These are phyloP conservation scores for Aspergillus fumigatiaffinis DNA, from an alignment of 2,329 filamentous ascomycete genomes.

Conservation along the genomic window DNA sequence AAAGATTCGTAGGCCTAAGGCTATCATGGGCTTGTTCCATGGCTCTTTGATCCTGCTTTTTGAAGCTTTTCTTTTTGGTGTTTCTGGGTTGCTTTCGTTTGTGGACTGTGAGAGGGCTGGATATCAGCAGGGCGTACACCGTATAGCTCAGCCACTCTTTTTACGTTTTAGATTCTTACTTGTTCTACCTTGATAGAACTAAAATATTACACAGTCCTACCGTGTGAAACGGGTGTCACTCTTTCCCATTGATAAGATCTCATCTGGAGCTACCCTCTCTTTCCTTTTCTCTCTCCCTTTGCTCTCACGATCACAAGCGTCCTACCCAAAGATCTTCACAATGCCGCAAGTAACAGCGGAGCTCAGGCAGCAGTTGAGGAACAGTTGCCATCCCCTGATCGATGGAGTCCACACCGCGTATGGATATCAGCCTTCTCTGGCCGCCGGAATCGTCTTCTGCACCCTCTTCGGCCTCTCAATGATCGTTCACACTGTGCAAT, in stretches of 20 bases:
- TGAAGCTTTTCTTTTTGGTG: background rate
- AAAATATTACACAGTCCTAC: background rate
- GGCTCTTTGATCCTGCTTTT: background rate
- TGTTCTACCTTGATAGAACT: background rate
- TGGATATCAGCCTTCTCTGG: constrained; percentile 32
- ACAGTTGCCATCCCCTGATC: constrained; percentile 25
- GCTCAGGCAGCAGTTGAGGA: constrained; percentile 8
- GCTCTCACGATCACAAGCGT: background rate
- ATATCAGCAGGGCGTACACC: background rate
- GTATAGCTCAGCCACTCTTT: constrained; percentile 6
- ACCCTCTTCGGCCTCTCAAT: constrained; percentile 34
- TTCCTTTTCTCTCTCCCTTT: background rate
- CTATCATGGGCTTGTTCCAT: background rate
- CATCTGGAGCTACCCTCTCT: background rate
- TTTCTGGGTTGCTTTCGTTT: background rate
- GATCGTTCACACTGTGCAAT: constrained; percentile 32
- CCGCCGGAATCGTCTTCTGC: constrained; percentile 32
- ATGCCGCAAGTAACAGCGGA: background rate
- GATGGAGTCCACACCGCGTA: constrained; percentile 25
- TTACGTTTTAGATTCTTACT: background rate
- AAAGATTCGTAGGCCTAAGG: background rate
- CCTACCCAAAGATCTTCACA: background rate
- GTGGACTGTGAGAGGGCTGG: background rate
- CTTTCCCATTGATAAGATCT: background rate
- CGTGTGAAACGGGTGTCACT: background rate